Base-by-base conservation (phyloP, 345 rosid genomes). In the Laguncularia racemosa region DNA sequence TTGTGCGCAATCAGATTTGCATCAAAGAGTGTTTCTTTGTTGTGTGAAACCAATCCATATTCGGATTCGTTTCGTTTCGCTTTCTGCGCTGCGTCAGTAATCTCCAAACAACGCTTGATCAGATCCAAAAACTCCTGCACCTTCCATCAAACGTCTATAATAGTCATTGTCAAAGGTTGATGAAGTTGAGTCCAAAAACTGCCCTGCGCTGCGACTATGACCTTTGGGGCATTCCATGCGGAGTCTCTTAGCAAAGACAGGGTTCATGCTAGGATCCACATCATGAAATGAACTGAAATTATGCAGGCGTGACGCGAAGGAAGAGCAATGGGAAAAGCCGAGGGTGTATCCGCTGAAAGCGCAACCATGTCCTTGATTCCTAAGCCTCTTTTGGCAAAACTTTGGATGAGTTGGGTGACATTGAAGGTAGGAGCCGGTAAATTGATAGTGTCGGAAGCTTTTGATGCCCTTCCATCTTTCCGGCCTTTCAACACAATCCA, bases 311-410 rank as follows among this genome's bases (percentile, higher is more conserved):
- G 72, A 19, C 66, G 81, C 64, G 26, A 87, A 87, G 6, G 97
- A 91, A 53, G 97, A 85, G 48, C 96, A 91, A 52, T 87, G 97
- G 1, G 93, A 85, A 70, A 87, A 81, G 16, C 96, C 96, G 33
- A 87, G 18, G 3, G 89, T 80, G 72, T 83, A 93, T 40, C 85
- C 91, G 1, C 97, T 93, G 0, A 90, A 19, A 87, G 76, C 21
- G 87, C 84, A 48, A 87, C 97, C 79, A 87, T 66, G 71, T 91
- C 95, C 69, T 85, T 68, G 17, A 85, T 68, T 7, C 79, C 82
- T 55, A 91, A 70, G 44, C 96, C 84, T 77, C 84, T 78, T 48
- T 66, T 45, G 5, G 71, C 80, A 58, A 87, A 91, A 76, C 87
- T 83, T 64, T 81, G 89, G 58, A 81, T 80, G 53, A 91, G 82